Evolutionary conservation across 1,284 basidiomycete species (phyloP).

Genomic region (Leccinum pallidistipes): DNA sequence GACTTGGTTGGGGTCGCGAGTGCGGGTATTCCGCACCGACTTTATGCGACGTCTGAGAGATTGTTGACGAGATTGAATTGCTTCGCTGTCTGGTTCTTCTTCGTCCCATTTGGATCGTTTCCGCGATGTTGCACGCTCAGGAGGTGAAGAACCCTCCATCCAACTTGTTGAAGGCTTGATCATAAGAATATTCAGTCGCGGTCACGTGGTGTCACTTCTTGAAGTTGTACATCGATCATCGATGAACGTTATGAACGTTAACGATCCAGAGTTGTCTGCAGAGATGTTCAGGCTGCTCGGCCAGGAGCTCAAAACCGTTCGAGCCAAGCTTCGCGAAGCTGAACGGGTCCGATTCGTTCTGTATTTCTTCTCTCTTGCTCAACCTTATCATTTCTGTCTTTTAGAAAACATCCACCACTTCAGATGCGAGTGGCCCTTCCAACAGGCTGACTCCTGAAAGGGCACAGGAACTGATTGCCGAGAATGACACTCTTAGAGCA

Average conservation of each 20-base stretch:
- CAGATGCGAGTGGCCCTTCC: slow-evolving; percentile 1
- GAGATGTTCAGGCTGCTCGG: slow-evolving; percentile 29
- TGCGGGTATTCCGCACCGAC: slow-evolving; percentile 24
- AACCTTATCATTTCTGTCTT: neutral
- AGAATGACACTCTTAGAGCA: slow-evolving; percentile 21
- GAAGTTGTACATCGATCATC: neutral
- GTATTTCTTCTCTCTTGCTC: neutral
- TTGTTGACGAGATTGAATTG: slow-evolving; percentile 31
- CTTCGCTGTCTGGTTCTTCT: slow-evolving; percentile 43
- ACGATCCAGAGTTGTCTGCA: slow-evolving; percentile 20
- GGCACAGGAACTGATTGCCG: slow-evolving; percentile 9
- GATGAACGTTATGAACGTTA: neutral
- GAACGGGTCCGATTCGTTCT: slow-evolving; percentile 14
- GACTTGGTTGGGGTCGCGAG: slow-evolving; percentile 14
- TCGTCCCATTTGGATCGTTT: slow-evolving; percentile 77
- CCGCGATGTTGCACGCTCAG: slow-evolving; percentile 36
- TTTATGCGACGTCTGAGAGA: slow-evolving; percentile 51
- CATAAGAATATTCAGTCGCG: neutral
- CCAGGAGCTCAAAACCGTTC: slow-evolving; percentile 27
- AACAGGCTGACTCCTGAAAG: slow-evolving; percentile 5
- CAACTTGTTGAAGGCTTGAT: neutral
- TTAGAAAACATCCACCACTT: slow-evolving; percentile 13
- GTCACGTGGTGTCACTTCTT: slow-evolving; percentile 14
- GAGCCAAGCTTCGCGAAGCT: slow-evolving; percentile 23
- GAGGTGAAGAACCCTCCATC: slow-evolving; percentile 14